These are phyloP conservation scores for Nicotiana obtusifolia DNA, from an alignment of 257 asterid genomes.

Conservation along the genomic window DNA sequence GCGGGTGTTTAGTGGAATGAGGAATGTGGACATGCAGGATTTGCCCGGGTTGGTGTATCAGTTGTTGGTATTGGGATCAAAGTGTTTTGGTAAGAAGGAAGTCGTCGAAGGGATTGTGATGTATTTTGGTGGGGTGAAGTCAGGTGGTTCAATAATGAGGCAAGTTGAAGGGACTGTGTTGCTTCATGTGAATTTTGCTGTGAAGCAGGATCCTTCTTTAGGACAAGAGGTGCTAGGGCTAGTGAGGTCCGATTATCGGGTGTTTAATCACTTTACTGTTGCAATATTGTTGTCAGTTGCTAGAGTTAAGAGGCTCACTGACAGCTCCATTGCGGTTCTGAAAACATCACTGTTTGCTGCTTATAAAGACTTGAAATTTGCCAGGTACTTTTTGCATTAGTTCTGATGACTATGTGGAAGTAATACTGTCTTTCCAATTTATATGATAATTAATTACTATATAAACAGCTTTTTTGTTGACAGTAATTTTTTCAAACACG, in stretches of 20 bases:
- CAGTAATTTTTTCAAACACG: neutral
- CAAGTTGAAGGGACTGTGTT: constrained; percentile 88
- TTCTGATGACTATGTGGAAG: neutral
- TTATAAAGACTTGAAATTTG: constrained; percentile 60
- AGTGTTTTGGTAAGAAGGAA: constrained; percentile 74
- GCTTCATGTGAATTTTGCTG: constrained; percentile 84
- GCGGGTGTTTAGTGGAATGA: constrained; percentile 52
- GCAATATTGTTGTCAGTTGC: constrained; percentile 70
- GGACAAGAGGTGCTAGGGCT: constrained; percentile 73
- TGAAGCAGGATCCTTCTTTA: constrained; percentile 78
- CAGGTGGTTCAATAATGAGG: constrained; percentile 52
- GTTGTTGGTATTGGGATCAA: constrained; percentile 65
- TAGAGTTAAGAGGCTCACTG: constrained; percentile 67
- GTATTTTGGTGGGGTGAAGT: constrained; percentile 46
- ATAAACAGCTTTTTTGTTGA: neutral
- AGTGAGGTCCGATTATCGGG: constrained; percentile 57
- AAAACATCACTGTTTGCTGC: constrained; percentile 56
- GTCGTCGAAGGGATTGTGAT: constrained; percentile 71
- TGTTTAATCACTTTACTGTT: constrained; percentile 72
- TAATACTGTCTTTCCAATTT: neutral
- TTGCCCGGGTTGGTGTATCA: constrained; percentile 80
- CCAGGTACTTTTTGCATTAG: constrained; percentile 39
- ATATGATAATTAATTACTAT: neutral
- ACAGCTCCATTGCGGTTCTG: constrained; percentile 59
- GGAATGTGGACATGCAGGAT: constrained; percentile 65